These are phyloP conservation scores for Xylaria venustula DNA, from an alignment of 495 filamentous ascomycete genomes.

Conservation along the genomic window DNA sequence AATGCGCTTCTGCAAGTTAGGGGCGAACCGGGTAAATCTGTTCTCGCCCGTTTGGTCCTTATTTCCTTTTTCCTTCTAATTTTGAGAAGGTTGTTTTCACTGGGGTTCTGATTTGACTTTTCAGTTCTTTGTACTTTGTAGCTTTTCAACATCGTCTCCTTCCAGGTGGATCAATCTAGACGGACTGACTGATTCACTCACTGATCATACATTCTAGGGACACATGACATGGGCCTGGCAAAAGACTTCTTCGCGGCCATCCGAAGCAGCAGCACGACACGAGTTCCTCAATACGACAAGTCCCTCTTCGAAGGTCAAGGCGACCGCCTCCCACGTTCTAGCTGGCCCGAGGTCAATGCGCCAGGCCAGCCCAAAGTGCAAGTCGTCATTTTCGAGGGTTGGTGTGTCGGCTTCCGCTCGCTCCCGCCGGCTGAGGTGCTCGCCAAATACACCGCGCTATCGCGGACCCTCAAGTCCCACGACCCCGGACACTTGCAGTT, in stretches of 20 bases:
- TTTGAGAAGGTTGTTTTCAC: too few species aligned
- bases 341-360: slow-evolving; percentile 64
- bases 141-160: too few species aligned
- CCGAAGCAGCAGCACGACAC: slow-evolving; percentile 46
- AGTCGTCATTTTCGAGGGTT: slow-evolving; percentile 85
- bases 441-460: slow-evolving; percentile 53
- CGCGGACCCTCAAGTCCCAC: slow-evolving; percentile 54
- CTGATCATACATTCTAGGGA: too few species aligned
- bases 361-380: slow-evolving; percentile 51
- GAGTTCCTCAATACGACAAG: slow-evolving; percentile 84
- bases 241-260: slow-evolving; percentile 62
- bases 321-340: slow-evolving; percentile 61
- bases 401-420: slow-evolving; percentile 83
- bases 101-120: too few species aligned
- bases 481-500: slow-evolving; percentile 65
- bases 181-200: too few species aligned
- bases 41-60: neutral
- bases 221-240: slow-evolving; percentile 76
- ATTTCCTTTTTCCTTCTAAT: neutral
- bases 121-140: too few species aligned
- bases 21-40: slow-evolving; percentile 63
- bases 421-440: slow-evolving; percentile 55
- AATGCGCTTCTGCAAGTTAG: slow-evolving; percentile 81
- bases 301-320: slow-evolving; percentile 73
- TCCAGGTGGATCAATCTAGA: too few species aligned